Conservation (phyloP, 441 rosid genomes). For the Biscutella laevigata region DNA sequence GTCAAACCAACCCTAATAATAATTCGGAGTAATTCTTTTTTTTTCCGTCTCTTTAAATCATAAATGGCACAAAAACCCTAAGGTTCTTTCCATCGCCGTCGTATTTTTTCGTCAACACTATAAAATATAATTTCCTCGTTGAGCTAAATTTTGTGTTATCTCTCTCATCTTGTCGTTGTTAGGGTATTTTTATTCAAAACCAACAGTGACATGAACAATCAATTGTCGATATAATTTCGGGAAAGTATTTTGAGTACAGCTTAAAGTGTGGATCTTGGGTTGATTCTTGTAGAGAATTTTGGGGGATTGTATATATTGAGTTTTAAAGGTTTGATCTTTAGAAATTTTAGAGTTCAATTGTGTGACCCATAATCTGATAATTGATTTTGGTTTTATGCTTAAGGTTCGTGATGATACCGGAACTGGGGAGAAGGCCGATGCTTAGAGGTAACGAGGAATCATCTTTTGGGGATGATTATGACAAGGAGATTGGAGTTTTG, state of each 20-base stretch:
- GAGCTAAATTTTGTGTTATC: conserved; percentile 5
- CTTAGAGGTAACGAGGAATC: conserved; percentile 55
- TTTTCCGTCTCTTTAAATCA: conserved; percentile 25
- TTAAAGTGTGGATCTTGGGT: conserved; percentile 26
- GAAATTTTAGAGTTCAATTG: background rate
- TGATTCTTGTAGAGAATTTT: background rate
- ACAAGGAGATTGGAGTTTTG: conserved; percentile 61
- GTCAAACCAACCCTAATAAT: conserved; percentile 21
- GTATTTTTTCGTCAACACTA: conserved; percentile 42
- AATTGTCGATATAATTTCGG: background rate
- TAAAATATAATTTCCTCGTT: conserved; percentile 6
- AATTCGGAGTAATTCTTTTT: conserved; percentile 11
- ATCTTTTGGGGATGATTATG: conserved; percentile 63
- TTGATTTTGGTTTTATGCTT: background rate
- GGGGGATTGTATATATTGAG: background rate
- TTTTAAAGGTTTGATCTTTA: conserved; percentile 11
- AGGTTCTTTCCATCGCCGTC: conserved; percentile 92
- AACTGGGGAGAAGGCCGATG: conserved; percentile 65
- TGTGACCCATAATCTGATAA: background rate
- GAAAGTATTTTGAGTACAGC: conserved; percentile 10
- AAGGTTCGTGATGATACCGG: conserved; percentile 37
- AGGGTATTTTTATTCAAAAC: conserved; percentile 3
- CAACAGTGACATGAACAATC: conserved; percentile 15
- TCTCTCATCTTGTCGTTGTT: conserved; percentile 19
- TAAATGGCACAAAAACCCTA: conserved; percentile 64